Base-by-base conservation (phyloP, 2,329 filamentous ascomycete species). In the Beauveria brongniartii region DNA sequence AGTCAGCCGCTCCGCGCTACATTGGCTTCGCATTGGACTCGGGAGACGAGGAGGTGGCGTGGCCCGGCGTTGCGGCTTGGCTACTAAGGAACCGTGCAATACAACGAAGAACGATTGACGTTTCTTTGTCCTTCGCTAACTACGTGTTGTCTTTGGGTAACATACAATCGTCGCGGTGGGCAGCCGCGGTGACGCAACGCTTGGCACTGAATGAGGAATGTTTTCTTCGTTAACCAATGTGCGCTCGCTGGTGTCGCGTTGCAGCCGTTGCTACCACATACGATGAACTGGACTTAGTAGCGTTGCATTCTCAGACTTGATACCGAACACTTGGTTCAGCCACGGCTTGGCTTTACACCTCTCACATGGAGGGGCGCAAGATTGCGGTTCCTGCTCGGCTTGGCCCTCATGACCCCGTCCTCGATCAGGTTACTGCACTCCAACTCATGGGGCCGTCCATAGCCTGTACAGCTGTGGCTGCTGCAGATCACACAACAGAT, bases 321-420 rank as follows among this genome's bases (percentile, higher is more conserved):
- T 58, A 50, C 30, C 46, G 55, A 58, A 51, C 55, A 46, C 22
- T 24, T 58, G 55, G 55, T 50, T 22, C 44, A 58, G 46, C 43
- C 55, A 34, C 22, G 26, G 28, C 34, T 51, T 58, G 55, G 46
- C 46, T 48, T 50, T 34, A 50, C 55, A 51, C 7, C 43, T 47
- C 37, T 55, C 37, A 30, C 43, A 30, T 40, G 14, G 20, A 56
- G 43, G 41, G 24, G 8, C 54, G 41, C n/a, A n/a, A 46, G 5
- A 43, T 34, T 54, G 51, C 16, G 34, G 18, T 47, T 47, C 14
- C 12, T 47, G 14, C n/a, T 22, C 28, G 9, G 30, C 8, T 46
- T 24, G 6, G n/a, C 41, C 12, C n/a, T 48, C 54, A 40, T 9
- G 43, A 37, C 43, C 43, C 18, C 7, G 3, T 47, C 14, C 26